Evolutionary conservation across 2,329 filamentous ascomycete genomes (phyloP), one percentile per base, ranked within the genome.

Genomic region (Ophiobolus disseminans): DNA sequence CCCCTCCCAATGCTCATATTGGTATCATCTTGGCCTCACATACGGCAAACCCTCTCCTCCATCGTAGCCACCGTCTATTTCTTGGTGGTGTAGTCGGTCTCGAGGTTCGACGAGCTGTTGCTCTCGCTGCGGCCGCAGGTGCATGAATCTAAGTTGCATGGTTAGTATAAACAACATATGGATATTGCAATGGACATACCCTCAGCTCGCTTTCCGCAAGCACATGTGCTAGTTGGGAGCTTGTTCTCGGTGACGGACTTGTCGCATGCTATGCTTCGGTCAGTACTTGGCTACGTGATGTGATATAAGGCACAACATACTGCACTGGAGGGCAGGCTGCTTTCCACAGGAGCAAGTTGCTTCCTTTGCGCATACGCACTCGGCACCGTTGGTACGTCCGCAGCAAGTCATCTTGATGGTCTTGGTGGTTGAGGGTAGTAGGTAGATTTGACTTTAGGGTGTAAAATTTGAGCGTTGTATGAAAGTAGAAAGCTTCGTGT

Each of bases 21-120:
- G 28, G 17, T 40, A 17, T 44, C 38, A 44, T 41, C 37, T 30
- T 36, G 34, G 14, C 20, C 30, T 13, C n/a, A 14, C 8, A 10
- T 7, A 32, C 16, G 3, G 7, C 30, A 10, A 7, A 7, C 22
- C 31, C 9, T 44, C 28, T 30, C 47, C 43, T 16, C 25, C 34
- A 14, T 36, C 23, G 5, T 13, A 5, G 11, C 31, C 22, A 9
- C 13, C 14, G n/a, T 48, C 49, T 68, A 74, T 63, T 74, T 73
- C 77, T 82, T 85, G 45, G 87, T 90, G 28, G 91, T 97, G 70
- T 96, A 97, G 75, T 97, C 92, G 40, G 83, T 89, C 83, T 97
- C 92, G 60, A 87, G 76, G 48, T 74, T 74, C 58, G 88, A 84
- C 49, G 81, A 80, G 30, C 83, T 83, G 44, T 84, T 82, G 58